Conservation (phyloP, 768 basidiomycete species). For the Obba rivulosa region DNA sequence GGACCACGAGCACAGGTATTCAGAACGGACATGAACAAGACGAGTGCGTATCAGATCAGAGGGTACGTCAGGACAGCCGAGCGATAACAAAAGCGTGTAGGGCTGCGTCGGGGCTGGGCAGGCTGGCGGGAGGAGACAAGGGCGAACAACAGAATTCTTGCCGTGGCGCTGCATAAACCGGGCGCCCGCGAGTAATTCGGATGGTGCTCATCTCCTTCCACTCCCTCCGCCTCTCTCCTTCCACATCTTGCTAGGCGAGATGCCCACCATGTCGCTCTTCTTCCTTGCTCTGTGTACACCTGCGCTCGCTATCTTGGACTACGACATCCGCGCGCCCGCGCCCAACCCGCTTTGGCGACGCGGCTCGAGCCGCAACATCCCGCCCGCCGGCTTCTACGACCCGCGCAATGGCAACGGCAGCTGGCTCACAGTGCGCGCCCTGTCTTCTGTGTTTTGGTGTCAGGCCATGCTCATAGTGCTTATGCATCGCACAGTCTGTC, state of each 20-base stretch:
- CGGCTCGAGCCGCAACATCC: conserved; percentile 24
- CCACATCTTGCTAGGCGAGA: conserved; percentile 18
- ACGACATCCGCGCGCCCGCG: conserved; percentile 8
- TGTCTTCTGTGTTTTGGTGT: neutral
- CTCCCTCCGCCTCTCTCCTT: conserved; percentile 5
- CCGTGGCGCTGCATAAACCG: neutral
- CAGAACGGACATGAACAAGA: too few species aligned
- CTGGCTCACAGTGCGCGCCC: conserved; percentile 61
- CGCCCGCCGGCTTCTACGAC: conserved; percentile 54
- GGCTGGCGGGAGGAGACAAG: neutral
- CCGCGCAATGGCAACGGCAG: conserved; percentile 55
- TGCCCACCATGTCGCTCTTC: conserved; percentile 22
- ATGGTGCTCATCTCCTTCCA: neutral
- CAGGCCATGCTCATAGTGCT: conserved; percentile 1
- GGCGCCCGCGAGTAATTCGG: neutral
- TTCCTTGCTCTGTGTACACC: conserved; percentile 29
- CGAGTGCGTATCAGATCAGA: neutral
- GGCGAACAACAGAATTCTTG: neutral
- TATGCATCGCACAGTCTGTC: conserved; percentile 35
- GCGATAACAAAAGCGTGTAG: neutral
- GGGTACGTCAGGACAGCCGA: neutral
- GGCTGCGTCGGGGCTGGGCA: neutral
- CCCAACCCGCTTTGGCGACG: conserved; percentile 20
- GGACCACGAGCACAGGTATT: too few species aligned
- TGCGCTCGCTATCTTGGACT: conserved; percentile 11